phyloP scores from a whole-genome alignment of 2,329 filamentous ascomycete genomes.

The Aspergillus sp. region DNA sequence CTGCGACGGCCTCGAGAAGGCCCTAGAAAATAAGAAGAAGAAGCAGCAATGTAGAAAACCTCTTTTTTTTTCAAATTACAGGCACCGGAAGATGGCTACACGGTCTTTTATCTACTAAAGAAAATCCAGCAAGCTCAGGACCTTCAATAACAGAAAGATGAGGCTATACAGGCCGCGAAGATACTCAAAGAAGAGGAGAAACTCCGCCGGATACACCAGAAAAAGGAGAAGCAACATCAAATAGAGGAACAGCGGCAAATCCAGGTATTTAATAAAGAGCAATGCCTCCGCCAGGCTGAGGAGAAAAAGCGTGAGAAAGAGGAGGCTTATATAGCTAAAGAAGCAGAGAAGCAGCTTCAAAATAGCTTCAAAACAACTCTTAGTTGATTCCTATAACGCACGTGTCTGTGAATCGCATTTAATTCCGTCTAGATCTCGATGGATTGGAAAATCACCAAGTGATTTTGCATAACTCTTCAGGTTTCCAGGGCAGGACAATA shows the following conservation, averaged over 20 bases:
- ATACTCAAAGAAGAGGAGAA: not conserved
- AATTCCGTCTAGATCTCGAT: no score
- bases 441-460: no score
- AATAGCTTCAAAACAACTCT: not conserved
- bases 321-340: not conserved
- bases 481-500: no score
- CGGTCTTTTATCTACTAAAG: conserved; percentile 1
- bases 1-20: not conserved
- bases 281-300: conserved; percentile 32
- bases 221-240: conserved; percentile 1
- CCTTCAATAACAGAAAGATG: not conserved
- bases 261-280: conserved; percentile 18
- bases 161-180: conserved; percentile 3
- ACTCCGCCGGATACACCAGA: not conserved
- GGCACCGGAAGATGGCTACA: not conserved
- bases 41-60: not conserved
- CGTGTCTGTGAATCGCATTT: no score
- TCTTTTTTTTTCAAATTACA: not conserved
- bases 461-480: no score
- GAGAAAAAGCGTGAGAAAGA: conserved; percentile 44
- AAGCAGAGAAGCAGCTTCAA: conserved; percentile 1
- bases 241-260: conserved; percentile 13
- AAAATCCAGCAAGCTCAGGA: conserved; percentile 9
- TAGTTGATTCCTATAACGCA: no score
- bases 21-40: conserved; percentile 6